Conservation (phyloP, 108 stramenopile genomes). For the Cyclostephanos tholiformis region DNA sequence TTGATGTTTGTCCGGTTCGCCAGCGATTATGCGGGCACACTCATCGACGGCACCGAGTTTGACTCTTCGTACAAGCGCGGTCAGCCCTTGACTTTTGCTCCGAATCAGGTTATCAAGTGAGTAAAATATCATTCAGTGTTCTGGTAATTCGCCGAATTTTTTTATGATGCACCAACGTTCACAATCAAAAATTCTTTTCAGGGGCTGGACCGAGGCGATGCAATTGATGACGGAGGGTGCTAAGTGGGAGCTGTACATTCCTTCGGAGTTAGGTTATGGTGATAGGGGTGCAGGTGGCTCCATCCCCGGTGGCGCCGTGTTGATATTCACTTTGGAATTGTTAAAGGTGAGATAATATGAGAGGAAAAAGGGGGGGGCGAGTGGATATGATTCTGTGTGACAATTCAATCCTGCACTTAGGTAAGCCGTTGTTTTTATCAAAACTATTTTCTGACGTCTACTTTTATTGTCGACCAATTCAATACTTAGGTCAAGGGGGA, state of each 20-base stretch:
- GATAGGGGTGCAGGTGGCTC: constrained; percentile 50
- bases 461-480: background rate
- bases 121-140: background rate
- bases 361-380: constrained; percentile 5
- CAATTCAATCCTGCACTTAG: background rate
- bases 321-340: constrained; percentile 66
- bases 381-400: background rate
- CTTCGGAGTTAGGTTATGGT: constrained; percentile 83
- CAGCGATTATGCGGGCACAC: constrained; percentile 60
- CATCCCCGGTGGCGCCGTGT: constrained; percentile 64
- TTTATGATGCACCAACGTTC: background rate
- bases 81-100: constrained; percentile 57
- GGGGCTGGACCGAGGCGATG: constrained; percentile 89
- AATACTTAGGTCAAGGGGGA: constrained; percentile 35
- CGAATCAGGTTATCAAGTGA: constrained; percentile 62
- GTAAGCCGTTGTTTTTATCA: constrained; percentile 1
- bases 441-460: background rate
- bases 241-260: constrained; percentile 97
- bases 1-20: constrained; percentile 4
- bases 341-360: constrained; percentile 38
- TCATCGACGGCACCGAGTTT: constrained; percentile 62
- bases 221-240: constrained; percentile 97
- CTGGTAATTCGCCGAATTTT: background rate
- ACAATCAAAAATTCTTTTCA: background rate
- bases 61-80: constrained; percentile 64